Percentiles rank a stretch among this genome's conserved stretches.
Conservation (phyloP, 106 monocot species). For the Allium sativum region DNA sequence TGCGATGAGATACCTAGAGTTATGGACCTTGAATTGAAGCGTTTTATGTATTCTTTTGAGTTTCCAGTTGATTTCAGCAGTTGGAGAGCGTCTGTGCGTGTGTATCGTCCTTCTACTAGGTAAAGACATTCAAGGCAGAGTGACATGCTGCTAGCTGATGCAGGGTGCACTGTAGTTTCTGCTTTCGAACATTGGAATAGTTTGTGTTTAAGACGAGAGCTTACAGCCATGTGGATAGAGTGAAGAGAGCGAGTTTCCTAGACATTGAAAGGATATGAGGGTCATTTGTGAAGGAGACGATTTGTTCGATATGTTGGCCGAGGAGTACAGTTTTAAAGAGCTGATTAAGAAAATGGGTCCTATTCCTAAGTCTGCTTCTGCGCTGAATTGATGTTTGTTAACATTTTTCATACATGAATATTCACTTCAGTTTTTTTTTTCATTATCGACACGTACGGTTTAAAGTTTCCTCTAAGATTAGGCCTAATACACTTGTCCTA, state of each 20-base stretch:
- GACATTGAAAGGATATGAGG: slow-evolving; percentile 52
- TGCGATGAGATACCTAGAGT: slow-evolving; percentile 67
- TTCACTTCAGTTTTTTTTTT: no score
- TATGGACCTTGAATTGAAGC: slow-evolving; percentile 66
- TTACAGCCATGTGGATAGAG: slow-evolving; percentile 92
- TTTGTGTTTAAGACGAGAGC: slow-evolving; percentile 87
- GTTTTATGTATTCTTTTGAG: slow-evolving; percentile 92
- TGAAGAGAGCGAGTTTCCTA: slow-evolving; percentile 23
- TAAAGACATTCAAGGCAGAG: slow-evolving; percentile 52
- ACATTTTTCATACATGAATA: no score
- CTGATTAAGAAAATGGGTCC: slow-evolving; percentile 76
- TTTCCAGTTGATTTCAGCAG: slow-evolving; percentile 67
- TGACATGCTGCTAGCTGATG: slow-evolving; percentile 59
- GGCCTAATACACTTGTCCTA: no score
- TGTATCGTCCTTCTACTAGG: slow-evolving; percentile 22
- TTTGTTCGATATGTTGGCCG: slow-evolving; percentile 84
- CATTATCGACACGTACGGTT: no score
- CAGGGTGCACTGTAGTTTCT: slow-evolving; percentile 96
- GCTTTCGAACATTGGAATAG: slow-evolving; percentile 57
- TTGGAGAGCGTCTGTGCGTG: slow-evolving; percentile 65
- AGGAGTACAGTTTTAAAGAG: slow-evolving; percentile 73
- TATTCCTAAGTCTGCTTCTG: slow-evolving; percentile 61
- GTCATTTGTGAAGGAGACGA: slow-evolving; percentile 70
- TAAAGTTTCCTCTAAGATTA: no score
- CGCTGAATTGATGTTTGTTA: no score